Percentiles rank a stretch among this genome's conserved stretches.
Evolutionary conservation across 2,329 filamentous ascomycete genomes (phyloP).

Genomic region (Cladosporium sp.): DNA sequence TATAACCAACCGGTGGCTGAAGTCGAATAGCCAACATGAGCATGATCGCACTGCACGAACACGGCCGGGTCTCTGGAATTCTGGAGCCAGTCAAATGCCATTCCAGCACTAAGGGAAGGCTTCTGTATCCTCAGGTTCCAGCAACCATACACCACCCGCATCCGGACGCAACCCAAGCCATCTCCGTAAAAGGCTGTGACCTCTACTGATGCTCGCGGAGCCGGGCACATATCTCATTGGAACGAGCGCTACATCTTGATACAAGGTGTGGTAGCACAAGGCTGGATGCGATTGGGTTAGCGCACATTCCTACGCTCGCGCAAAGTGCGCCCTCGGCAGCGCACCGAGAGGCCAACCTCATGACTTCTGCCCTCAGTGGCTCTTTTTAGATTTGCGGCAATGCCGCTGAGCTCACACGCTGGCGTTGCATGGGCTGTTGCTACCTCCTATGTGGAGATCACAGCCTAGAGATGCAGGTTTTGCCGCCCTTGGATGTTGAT

Average conservation of each 20-base stretch:
- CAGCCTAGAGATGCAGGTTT: constrained; percentile 5
- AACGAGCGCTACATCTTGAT: constrained; percentile 20
- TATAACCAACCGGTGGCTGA: neutral
- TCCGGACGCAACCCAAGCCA: constrained; percentile 17
- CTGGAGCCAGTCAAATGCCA: neutral
- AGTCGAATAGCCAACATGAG: neutral
- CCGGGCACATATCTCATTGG: constrained; percentile 15
- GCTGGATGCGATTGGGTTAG: constrained; percentile 23
- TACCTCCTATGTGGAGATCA: constrained; percentile 2
- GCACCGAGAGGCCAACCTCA: constrained; percentile 17
- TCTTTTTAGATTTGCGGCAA: constrained; percentile 11
- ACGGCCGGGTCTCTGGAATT: constrained; percentile 2
- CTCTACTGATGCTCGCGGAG: constrained; percentile 4
- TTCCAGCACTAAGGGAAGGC: neutral
- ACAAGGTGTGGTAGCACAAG: constrained; percentile 27
- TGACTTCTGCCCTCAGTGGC: constrained; percentile 3
- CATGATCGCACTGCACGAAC: constrained; percentile 1
- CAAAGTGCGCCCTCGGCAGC: constrained; percentile 19
- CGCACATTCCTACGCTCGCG: constrained; percentile 19
- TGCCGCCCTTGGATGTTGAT: constrained; percentile 5
- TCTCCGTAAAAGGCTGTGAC: constrained; percentile 23
- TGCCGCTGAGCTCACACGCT: constrained; percentile 1
- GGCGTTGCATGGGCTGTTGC: neutral
- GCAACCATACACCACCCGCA: neutral
- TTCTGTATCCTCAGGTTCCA: constrained; percentile 8